Base-by-base conservation (phyloP, 108 stramenopile genomes). In the Pseudonitzschia multistriata region DNA sequence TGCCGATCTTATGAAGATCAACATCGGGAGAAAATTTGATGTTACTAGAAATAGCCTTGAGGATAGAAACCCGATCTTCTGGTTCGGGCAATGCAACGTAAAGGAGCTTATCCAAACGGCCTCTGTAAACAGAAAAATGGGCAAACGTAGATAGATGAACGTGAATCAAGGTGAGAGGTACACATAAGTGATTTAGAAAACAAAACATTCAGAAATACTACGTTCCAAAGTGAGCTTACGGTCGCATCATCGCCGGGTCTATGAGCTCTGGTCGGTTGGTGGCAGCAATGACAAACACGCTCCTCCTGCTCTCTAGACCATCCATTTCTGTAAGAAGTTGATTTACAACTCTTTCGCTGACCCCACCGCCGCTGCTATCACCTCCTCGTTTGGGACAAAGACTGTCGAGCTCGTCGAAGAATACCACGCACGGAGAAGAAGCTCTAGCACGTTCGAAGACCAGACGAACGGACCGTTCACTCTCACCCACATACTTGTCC, bases 301-400 rank as follows among this genome's bases (percentile, higher is more conserved):
- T 89, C 55, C 94, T 87, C 22, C 96, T 81, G 56, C 82, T 92
- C 56, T 97, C 97, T 42, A 98, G 70, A 10, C 98, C 99, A 84
- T 99, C 98, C 94, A 99, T 95, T 80, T 99, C 99, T 2, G 97
- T 98, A 34, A 99, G 76, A 7, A 99, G 80, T 74, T 99, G 98
- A 84, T 98, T 98, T 42, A 98, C 96, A 25, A 99, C 97, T 30
- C 97, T 85, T 73, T 96, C 94, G 66, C 91, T 81, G 21, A 93
- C 93, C 57, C 99, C 99, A 5, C 96, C 85, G n/a, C 92, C 93
- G 24, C 95, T 90, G 21, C 82, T 87, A 66, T 97, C 97, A 49
- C 90, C 89, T 8, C 97, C 97, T 36, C 85, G 84, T 79, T 77
- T 89, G n/a, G 86, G 92, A 79, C 96, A 96, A 13, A 99, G 80